Evolutionary conservation across 139 green algal species (phyloP).

Genomic region (Ostreobium quekettii): DNA sequence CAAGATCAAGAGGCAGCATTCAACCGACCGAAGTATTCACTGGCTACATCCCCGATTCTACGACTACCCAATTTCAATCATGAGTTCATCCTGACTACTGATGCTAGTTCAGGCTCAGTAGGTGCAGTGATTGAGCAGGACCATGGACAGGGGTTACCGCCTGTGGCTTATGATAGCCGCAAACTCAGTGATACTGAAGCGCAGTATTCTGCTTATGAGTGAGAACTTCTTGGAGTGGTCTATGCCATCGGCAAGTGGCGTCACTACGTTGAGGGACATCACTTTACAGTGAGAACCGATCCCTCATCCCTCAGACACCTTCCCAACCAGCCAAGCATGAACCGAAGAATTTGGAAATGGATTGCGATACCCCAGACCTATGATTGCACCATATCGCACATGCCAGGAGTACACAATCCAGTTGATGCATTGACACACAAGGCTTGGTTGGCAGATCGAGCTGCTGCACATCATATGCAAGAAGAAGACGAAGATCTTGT

Average conservation of each 20-base stretch:
- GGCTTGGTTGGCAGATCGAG: not conserved
- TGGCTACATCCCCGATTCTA: not conserved
- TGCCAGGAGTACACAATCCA: not conserved
- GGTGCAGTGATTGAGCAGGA: constrained; percentile 2
- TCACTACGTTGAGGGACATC: not conserved
- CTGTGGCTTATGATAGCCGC: not conserved
- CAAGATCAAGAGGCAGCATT: constrained; percentile 10
- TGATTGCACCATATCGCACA: not conserved
- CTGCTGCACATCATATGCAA: too few relatives aligned
- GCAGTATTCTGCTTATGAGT: constrained; percentile 12
- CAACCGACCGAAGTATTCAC: constrained; percentile 8
- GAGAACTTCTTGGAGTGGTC: not conserved
- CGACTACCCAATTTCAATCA: not conserved
- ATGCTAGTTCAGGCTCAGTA: not conserved
- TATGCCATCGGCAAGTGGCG: constrained; percentile 3
- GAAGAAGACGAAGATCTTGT: not conserved
- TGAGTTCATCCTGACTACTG: not conserved
- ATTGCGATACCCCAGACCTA: not conserved
- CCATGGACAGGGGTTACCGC: not conserved
- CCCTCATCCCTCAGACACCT: not conserved
- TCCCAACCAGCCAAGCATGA: not conserved
- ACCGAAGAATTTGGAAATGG: not conserved
- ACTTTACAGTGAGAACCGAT: not conserved
- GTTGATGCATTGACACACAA: constrained; percentile 4
- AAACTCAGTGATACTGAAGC: not conserved